Percentiles rank a stretch among this genome's conserved stretches.
These are phyloP conservation scores for Globisporangium heterothallicum DNA, from an alignment of 352 stramenopile genomes.

Conservation along the genomic window DNA sequence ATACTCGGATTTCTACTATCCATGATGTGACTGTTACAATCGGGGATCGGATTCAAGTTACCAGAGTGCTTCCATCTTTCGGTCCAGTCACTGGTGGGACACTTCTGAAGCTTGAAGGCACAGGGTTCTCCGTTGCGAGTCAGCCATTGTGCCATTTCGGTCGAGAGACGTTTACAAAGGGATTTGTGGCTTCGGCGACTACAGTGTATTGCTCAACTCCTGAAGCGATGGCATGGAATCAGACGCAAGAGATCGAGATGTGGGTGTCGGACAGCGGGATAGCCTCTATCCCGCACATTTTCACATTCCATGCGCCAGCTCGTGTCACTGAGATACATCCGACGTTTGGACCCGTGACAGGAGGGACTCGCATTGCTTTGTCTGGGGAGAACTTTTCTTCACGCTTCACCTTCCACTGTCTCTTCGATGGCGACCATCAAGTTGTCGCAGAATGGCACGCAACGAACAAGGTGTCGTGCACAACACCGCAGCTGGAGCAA, in stretches of 20 bases:
- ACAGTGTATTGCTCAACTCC: conserved; percentile 22
- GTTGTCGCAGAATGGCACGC: conserved; percentile 7
- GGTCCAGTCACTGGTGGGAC: conserved; percentile 21
- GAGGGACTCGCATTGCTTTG: conserved; percentile 25
- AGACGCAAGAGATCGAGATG: conserved; percentile 13
- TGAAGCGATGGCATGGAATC: conserved; percentile 6
- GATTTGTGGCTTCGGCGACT: conserved; percentile 16
- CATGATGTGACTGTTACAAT: conserved; percentile 16
- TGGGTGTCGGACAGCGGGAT: conserved; percentile 31
- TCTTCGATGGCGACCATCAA: conserved; percentile 22
- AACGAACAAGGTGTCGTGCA: conserved; percentile 16
- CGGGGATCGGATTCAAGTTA: conserved; percentile 10
- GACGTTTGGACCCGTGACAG: conserved; percentile 24
- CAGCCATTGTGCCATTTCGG: conserved; percentile 31
- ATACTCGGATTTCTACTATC: conserved; percentile 23
- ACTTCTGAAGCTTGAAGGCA: conserved; percentile 27
- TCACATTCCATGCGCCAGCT: conserved; percentile 19
- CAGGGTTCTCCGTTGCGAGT: conserved; percentile 18
- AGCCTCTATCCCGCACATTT: conserved; percentile 15
- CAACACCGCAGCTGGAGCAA: conserved; percentile 18
- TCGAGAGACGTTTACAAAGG: conserved; percentile 7
- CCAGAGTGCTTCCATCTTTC: conserved; percentile 17
- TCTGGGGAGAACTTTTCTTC: conserved; percentile 18
- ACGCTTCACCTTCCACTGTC: conserved; percentile 19
- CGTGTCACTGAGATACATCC: conserved; percentile 16